Evolutionary conservation across 106 monocot genomes (phyloP), one percentile per base, ranked within the genome.

Genomic region (Dioscorea dumetorum): DNA sequence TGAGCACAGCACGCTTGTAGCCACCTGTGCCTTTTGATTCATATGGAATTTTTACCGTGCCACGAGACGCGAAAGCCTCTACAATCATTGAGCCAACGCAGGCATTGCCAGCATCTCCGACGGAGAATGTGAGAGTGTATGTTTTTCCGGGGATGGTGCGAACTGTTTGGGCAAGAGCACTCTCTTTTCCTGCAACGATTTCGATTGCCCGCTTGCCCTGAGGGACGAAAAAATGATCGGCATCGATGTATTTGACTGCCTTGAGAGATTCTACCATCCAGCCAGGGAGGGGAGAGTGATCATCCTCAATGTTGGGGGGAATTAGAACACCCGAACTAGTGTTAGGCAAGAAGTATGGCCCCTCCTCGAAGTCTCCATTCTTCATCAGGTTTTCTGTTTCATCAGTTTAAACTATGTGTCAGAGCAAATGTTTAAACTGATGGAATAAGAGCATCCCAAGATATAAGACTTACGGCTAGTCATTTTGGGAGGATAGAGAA

Each of bases 181-280:
- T 72, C 65, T 87, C 87, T 28, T 72, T 71, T 0, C 87, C 87
- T 5, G 78, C 87, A n/a, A 87, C 80, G 2, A 87, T 80, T 72
- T 87, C 83, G 13, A 84, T 80, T 1, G 87, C 87, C 4, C 83
- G 77, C 15, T 50, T 59, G 15, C 87, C 87, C 15, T 60, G 71
- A 18, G 83, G 83, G 63, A 87, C 74, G 0, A 71, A 64, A 78
- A 80, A 87, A 68, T 87, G 83, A 12, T 56, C 77, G 11, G 78
- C 19, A 66, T 87, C 87, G 6, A 83, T 72, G 78, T 83, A 80
- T 59, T 87, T 87, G 57, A 81, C 83, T 22, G 87, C 77, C 72
- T 87, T 87, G 67, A 80, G 71, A 11, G 87, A 87, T 19, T 65
- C 71, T 53, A 87, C 74, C 49, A 61, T 80, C 87, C 87, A 87